Evolutionary conservation across 2,329 filamentous ascomycete species (phyloP).

Genomic region (Fusarium abutilonis): DNA sequence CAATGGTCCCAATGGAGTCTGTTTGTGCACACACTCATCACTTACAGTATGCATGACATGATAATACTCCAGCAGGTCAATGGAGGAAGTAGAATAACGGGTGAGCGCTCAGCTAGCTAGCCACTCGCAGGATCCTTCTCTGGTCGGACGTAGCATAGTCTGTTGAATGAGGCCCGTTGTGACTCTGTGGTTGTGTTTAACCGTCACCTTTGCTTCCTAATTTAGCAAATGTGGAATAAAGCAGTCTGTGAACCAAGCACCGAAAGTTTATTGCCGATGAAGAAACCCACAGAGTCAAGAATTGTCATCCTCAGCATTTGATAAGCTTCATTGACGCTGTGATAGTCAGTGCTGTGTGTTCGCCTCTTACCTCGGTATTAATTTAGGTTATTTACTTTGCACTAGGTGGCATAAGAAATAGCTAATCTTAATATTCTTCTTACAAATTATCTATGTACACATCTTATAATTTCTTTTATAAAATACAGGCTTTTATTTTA

Average conservation of each 20-base stretch:
- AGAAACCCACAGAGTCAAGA: not conserved
- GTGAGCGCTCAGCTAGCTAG: not conserved
- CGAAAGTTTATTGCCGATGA: not conserved
- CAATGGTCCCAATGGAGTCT: constrained; percentile 7
- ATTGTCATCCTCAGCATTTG: not conserved
- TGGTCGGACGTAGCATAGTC: constrained; percentile 3
- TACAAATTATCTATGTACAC: too few relatives aligned
- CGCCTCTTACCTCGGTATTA: too few relatives aligned
- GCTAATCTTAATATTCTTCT: too few relatives aligned
- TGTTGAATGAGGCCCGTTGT: constrained; percentile 7
- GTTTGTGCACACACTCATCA: constrained; percentile 13
- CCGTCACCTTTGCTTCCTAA: too few relatives aligned
- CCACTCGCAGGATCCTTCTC: constrained; percentile 3
- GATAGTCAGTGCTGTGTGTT: too few relatives aligned
- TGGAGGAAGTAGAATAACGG: not conserved
- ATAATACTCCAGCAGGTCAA: not conserved
- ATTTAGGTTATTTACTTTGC: too few relatives aligned
- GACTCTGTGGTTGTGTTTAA: constrained; percentile 7
- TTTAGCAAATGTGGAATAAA: not conserved
- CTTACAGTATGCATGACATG: constrained; percentile 26
- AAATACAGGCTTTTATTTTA: too few relatives aligned
- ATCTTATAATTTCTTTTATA: too few relatives aligned
- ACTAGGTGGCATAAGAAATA: too few relatives aligned
- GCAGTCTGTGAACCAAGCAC: not conserved
- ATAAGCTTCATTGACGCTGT: not conserved